These are phyloP conservation scores for Athelia psychrophila DNA, from an alignment of 1,284 basidiomycete genomes.

Conservation along the genomic window DNA sequence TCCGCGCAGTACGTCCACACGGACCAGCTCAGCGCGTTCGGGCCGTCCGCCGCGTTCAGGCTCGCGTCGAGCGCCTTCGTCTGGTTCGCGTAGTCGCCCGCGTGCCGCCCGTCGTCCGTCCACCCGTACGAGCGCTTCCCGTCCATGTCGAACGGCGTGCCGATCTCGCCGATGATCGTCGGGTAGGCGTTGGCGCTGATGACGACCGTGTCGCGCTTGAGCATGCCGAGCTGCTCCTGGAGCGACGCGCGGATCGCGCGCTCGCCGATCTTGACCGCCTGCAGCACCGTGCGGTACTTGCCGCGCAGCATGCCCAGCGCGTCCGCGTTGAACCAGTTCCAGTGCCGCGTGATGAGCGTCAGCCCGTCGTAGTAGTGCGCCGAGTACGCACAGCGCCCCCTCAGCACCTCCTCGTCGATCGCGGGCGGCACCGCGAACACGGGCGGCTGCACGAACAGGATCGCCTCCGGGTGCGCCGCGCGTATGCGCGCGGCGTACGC, in stretches of 20 bases:
- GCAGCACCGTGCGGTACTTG: slow-evolving; percentile 74
- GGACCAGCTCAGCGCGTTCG: slow-evolving; percentile 81
- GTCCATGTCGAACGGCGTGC: slow-evolving; percentile 93
- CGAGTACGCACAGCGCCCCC: slow-evolving; percentile 76
- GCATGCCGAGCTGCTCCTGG: slow-evolving; percentile 80
- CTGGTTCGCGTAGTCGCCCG: slow-evolving; percentile 81
- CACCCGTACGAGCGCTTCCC: slow-evolving; percentile 81
- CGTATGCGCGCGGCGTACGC: slow-evolving; percentile 69
- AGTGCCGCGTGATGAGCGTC: slow-evolving; percentile 80
- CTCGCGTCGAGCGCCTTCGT: slow-evolving; percentile 90
- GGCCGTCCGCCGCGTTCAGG: slow-evolving; percentile 86
- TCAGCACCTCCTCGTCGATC: slow-evolving; percentile 58
- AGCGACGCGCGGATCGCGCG: slow-evolving; percentile 79
- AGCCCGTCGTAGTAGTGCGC: slow-evolving; percentile 96
- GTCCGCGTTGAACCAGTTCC: slow-evolving; percentile 98
- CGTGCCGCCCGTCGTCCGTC: slow-evolving; percentile 69
- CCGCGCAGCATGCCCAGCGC: slow-evolving; percentile 88
- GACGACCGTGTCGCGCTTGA: slow-evolving; percentile 71
- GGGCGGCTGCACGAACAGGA: slow-evolving; percentile 90
- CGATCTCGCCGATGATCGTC: slow-evolving; percentile 94
- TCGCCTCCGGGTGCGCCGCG: slow-evolving; percentile 75
- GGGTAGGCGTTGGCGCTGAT: slow-evolving; percentile 69
- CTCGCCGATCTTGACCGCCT: slow-evolving; percentile 78
- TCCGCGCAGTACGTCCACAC: slow-evolving; percentile 91
- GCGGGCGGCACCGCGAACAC: slow-evolving; percentile 84